Evolutionary conservation across 106 monocot species (phyloP), one percentile per base, ranked within the genome.

Genomic region (Amphibolis antarctica): DNA sequence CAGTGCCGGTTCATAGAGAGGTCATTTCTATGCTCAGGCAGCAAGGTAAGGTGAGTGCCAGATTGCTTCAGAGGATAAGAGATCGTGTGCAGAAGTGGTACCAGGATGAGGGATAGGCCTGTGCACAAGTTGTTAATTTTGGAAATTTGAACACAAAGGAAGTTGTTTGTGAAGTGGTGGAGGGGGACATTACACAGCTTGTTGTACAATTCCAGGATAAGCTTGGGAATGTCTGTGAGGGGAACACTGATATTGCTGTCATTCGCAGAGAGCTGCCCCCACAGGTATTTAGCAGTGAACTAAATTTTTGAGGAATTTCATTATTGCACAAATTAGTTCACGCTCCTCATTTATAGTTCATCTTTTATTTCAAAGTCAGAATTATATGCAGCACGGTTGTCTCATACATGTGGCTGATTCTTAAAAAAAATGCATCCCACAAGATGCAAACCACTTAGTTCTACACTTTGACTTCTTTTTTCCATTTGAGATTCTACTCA

Each of bases 71-170:
- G 74, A 75, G 74, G 78, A 98, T 98, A 52, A 62, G 91, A 49
- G 98, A 98, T 43, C 63, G 80, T 50, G 98, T 98, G 55, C 98
- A 91, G 80, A 91, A 74, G 60, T 98, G 98, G 98, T 98, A 98
- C 68, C 91, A 87, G 25, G 91, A 91, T 23, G 91, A 98, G 68
- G 98, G 98, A 22, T 98, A 91, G 75, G 87, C 87, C 1, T 98
- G 98, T 53, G 98, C 98, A 0, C 84, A 91, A 72, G 91, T 98
- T 36, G 98, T 98, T 4, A 98, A 98, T 67, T 98, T 98, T 66
- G 98, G 98, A 11, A 98, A 98, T 29, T 44, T 98, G 57, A 98
- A 91, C 62, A 98, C 91, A 0, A 86, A 69, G 66, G 91, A 98
- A 60, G 91, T 98, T 47, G 91, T 98, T 9, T 98, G 98, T 42